phyloP scores from a whole-genome alignment of 768 basidiomycete species.

The Boletellus emodensis region DNA sequence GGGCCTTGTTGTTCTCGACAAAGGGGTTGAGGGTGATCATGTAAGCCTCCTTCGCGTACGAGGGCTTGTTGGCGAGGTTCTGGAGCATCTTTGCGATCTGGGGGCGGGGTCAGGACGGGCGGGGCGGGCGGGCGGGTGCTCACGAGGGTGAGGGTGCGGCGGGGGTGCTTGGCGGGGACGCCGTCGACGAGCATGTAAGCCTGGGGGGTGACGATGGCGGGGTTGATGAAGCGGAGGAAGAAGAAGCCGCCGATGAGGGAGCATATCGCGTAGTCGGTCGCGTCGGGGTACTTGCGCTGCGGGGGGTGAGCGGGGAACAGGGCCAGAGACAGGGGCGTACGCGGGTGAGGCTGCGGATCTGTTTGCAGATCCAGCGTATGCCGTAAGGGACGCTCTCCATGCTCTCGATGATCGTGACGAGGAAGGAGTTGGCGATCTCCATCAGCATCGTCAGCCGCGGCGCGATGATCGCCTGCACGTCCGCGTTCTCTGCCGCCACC shows the following conservation, averaged over 20 bases:
- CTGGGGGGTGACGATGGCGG: slow-evolving; percentile 97
- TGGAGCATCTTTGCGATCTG: slow-evolving; percentile 99
- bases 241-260: slow-evolving; percentile 99
- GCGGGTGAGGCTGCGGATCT: slow-evolving; percentile 93
- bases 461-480: slow-evolving; percentile 97
- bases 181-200: slow-evolving; percentile 99
- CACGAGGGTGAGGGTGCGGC: slow-evolving; percentile 90
- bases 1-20: slow-evolving; percentile 96
- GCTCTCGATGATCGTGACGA: slow-evolving; percentile 96
- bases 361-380: slow-evolving; percentile 99
- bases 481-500: slow-evolving; percentile 86
- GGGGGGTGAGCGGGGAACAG: slow-evolving; percentile 3
- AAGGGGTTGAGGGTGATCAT: slow-evolving; percentile 99
- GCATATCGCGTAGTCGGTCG: slow-evolving; percentile 96
- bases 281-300: slow-evolving; percentile 98
- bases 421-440: slow-evolving; percentile 98
- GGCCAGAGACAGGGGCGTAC: slow-evolving; percentile 41
- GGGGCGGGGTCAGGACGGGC: slow-evolving; percentile 33
- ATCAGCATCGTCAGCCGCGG: slow-evolving; percentile 98
- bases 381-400: slow-evolving; percentile 99
- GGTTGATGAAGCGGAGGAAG: slow-evolving; percentile 99
- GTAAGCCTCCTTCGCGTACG: slow-evolving; percentile 95
- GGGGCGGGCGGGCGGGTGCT: slow-evolving; percentile 82
- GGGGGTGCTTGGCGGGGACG: slow-evolving; percentile 95
- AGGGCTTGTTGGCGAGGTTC: slow-evolving; percentile 98